Evolutionary conservation across 768 basidiomycete species (phyloP).

Genomic region (Hypholoma fasciculare): DNA sequence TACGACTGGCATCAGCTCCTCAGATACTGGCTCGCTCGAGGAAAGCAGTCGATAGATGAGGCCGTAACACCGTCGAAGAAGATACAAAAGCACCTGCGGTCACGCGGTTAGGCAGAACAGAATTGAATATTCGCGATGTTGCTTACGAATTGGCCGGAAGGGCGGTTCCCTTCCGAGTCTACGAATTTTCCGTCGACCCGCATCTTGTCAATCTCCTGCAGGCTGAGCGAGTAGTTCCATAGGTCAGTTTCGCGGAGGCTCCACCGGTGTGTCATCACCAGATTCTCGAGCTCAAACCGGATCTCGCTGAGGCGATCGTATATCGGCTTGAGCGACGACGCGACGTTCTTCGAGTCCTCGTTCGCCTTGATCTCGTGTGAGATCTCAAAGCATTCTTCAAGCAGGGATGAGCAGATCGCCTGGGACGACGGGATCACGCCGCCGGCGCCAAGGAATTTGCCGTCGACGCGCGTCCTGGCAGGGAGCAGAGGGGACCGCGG

Average conservation of each 20-base stretch:
- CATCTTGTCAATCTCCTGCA: conserved; percentile 98
- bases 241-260: conserved; percentile 92
- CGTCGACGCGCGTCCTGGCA: conserved; percentile 85
- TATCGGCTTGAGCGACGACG: conserved; percentile 85
- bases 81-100: conserved; percentile 83
- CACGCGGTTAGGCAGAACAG: too few relatives aligned
- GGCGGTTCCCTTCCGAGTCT: conserved; percentile 88
- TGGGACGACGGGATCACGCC: conserved; percentile 91
- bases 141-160: conserved; percentile 91
- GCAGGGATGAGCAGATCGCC: conserved; percentile 85
- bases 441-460: conserved; percentile 91
- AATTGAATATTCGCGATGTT: not conserved
- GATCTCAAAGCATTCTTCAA: conserved; percentile 97
- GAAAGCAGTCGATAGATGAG: conserved; percentile 92
- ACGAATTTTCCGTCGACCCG: conserved; percentile 96
- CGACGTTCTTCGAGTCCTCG: conserved; percentile 87
- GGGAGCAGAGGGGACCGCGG: conserved; percentile 13
- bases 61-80: conserved; percentile 93
- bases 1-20: conserved; percentile 97
- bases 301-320: conserved; percentile 89
- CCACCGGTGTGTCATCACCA: conserved; percentile 96
- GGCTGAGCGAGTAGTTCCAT: conserved; percentile 89
- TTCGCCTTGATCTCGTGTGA: conserved; percentile 92
- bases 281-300: conserved; percentile 83
- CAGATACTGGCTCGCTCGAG: conserved; percentile 95